phyloP scores from a whole-genome alignment of 2,329 filamentous ascomycete species.

The Sporothrix globosa region DNA sequence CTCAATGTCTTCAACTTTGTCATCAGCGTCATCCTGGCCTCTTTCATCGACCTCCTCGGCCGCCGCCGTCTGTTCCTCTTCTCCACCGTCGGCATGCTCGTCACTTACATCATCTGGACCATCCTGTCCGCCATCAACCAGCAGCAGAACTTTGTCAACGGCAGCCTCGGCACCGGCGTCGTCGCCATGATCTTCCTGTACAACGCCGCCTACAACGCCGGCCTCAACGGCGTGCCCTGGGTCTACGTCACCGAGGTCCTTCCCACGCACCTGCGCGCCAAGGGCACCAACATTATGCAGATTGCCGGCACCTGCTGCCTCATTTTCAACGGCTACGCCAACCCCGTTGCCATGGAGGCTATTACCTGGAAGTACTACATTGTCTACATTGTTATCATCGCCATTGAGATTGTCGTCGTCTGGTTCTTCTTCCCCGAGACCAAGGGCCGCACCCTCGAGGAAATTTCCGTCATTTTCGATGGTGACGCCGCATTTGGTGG shows the following conservation, averaged over 20 bases:
- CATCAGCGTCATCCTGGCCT: slow-evolving; percentile 34
- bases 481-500: slow-evolving; percentile 41
- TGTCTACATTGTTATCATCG: slow-evolving; percentile 58
- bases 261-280: slow-evolving; percentile 45
- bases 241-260: slow-evolving; percentile 52
- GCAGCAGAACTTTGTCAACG: slow-evolving; percentile 46
- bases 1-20: slow-evolving; percentile 35
- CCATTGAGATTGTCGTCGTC: slow-evolving; percentile 45
- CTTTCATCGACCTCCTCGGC: slow-evolving; percentile 40
- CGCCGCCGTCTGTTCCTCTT: slow-evolving; percentile 44
- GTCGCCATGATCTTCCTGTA: slow-evolving; percentile 45
- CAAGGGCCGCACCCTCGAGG: slow-evolving; percentile 34
- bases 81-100: slow-evolving; percentile 38
- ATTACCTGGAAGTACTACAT: slow-evolving; percentile 38
- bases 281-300: slow-evolving; percentile 41
- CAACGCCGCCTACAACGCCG: slow-evolving; percentile 45
- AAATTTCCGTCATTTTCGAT: slow-evolving; percentile 34
- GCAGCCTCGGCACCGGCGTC: slow-evolving; percentile 33
- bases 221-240: slow-evolving; percentile 47
- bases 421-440: slow-evolving; percentile 44
- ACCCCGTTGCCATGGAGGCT: slow-evolving; percentile 37
- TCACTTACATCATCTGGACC: slow-evolving; percentile 27
- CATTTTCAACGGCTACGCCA: slow-evolving; percentile 49
- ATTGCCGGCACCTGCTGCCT: slow-evolving; percentile 37
- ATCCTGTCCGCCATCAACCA: slow-evolving; percentile 51